A percentile compares a stretch with the other conserved stretches of the same genome.
Conservation (phyloP, 2,329 filamentous ascomycete species). For the Colletotrichum nymphaeae region DNA sequence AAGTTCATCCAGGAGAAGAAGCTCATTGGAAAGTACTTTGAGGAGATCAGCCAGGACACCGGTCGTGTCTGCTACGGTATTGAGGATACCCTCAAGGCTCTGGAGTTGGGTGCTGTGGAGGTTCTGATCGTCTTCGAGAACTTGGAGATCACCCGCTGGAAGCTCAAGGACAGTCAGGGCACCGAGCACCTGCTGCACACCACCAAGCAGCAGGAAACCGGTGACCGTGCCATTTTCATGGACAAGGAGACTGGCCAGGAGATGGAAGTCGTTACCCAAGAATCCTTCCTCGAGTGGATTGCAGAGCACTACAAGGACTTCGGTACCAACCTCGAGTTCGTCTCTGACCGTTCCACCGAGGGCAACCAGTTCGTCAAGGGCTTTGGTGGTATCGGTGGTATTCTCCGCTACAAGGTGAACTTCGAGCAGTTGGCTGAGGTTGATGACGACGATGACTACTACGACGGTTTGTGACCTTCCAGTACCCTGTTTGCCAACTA, state of each 20-base stretch:
- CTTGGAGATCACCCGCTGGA: slow-evolving; percentile 92
- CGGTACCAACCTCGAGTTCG: slow-evolving; percentile 94
- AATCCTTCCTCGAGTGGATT: slow-evolving; percentile 99
- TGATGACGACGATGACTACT: slow-evolving; percentile 93
- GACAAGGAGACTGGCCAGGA: slow-evolving; percentile 96
- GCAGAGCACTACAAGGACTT: slow-evolving; percentile 99
- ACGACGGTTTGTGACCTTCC: slow-evolving; percentile 64
- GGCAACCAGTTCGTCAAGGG: slow-evolving; percentile 99
- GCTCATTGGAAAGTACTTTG: slow-evolving; percentile 98
- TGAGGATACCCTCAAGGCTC: slow-evolving; percentile 95
- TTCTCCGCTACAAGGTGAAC: slow-evolving; percentile 99
- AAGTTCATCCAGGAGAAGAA: slow-evolving; percentile 99
- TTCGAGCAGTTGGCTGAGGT: slow-evolving; percentile 97
- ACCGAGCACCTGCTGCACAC: slow-evolving; percentile 83
- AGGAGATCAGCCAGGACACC: slow-evolving; percentile 98
- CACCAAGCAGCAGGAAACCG: slow-evolving; percentile 84
- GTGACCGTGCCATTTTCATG: slow-evolving; percentile 85
- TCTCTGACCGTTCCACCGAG: slow-evolving; percentile 96
- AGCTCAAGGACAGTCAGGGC: slow-evolving; percentile 83
- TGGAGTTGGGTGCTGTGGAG: slow-evolving; percentile 96
- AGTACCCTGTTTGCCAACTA: background rate
- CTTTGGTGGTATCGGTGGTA: slow-evolving; percentile 97
- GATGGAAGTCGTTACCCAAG: slow-evolving; percentile 91
- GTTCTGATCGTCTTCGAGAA: slow-evolving; percentile 97
- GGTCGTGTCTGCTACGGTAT: slow-evolving; percentile 98